Percentiles rank a stretch among this genome's conserved stretches.
Evolutionary conservation across 768 basidiomycete genomes (phyloP).

Genomic region (Boletus patriciae): DNA sequence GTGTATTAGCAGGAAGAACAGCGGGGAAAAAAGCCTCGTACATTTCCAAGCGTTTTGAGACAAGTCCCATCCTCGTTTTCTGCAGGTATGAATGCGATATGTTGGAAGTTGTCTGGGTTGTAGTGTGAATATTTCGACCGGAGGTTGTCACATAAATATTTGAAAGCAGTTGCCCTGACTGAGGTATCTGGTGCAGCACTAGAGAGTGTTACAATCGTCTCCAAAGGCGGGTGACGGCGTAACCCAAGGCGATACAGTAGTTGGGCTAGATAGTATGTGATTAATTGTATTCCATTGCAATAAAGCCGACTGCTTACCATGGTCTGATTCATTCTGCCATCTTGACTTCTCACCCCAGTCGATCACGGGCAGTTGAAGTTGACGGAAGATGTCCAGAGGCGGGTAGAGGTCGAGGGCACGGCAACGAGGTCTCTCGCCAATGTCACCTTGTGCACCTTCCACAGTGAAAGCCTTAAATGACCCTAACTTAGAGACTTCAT

Average conservation of each 20-base stretch:
- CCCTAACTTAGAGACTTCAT: not conserved
- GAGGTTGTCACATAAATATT: slow-evolving; percentile 53
- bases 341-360: slow-evolving; percentile 75
- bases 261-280: slow-evolving; percentile 32
- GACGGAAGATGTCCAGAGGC: slow-evolving; percentile 64
- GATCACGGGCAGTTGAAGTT: slow-evolving; percentile 72
- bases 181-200: slow-evolving; percentile 39
- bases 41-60: not conserved
- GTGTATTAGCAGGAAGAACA: slow-evolving; percentile 21
- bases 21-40: slow-evolving; percentile 28
- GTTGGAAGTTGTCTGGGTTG: slow-evolving; percentile 49
- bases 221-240: slow-evolving; percentile 55
- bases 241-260: not conserved
- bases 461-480: slow-evolving; percentile 46
- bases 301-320: slow-evolving; percentile 28
- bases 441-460: slow-evolving; percentile 33
- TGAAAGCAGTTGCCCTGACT: slow-evolving; percentile 57
- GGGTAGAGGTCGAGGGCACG: slow-evolving; percentile 79
- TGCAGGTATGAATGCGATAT: slow-evolving; percentile 3
- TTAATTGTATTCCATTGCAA: not conserved
- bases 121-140: slow-evolving; percentile 19
- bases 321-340: slow-evolving; percentile 47
- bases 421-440: not conserved
- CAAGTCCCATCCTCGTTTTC: not conserved
- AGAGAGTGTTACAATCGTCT: slow-evolving; percentile 63